Base-by-base conservation (phyloP, 2,329 filamentous ascomycete species). In the Penicillium carneum region DNA sequence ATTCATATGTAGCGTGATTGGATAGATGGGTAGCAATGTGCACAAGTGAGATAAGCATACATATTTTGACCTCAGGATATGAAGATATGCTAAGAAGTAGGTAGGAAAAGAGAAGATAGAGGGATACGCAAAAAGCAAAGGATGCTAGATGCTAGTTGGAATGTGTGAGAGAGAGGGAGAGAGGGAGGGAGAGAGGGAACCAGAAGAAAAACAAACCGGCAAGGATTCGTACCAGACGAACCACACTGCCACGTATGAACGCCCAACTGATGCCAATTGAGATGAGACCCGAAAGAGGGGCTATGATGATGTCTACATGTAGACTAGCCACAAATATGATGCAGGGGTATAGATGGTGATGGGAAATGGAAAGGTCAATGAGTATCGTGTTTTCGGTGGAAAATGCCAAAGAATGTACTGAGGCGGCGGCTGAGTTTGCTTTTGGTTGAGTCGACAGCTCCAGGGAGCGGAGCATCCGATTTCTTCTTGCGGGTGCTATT, bases 371-470 rank as follows among this genome's bases (percentile, higher is more conserved):
- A 33, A 33, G 9, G 46, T 70, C 59, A 67, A 62, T 68, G 71
- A 51, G 66, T 49, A 43, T 65, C 66, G 48, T 64, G 59, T 54
- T 69, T 74, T 56, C 69, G 65, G 31, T 69, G 64, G 20, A 75
- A 70, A 10, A 73, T 68, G 38, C 68, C 67, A 53, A 77, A 74
- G 26, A 77, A 57, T 18, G 64, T 66, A 46, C 74, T 76, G 43
- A 77, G 60, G 36, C 75, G 69, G 59, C 73, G 73, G 59, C 73
- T 71, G 57, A 72, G 66, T 57, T 76, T 76, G 36, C 65, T 58
- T 49, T 76, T 76, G 5, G 59, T 50, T 2, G 66, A 38, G 31
- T 67, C 52, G 34, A 39, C 46, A 1, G 45, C 16, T 29, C 47
- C 47, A 20, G 46, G 31, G 10, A 61, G 54, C 59, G 42, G n/a